phyloP scores from a whole-genome alignment of 495 filamentous ascomycete species.

The Glarea lozoyensis region DNA sequence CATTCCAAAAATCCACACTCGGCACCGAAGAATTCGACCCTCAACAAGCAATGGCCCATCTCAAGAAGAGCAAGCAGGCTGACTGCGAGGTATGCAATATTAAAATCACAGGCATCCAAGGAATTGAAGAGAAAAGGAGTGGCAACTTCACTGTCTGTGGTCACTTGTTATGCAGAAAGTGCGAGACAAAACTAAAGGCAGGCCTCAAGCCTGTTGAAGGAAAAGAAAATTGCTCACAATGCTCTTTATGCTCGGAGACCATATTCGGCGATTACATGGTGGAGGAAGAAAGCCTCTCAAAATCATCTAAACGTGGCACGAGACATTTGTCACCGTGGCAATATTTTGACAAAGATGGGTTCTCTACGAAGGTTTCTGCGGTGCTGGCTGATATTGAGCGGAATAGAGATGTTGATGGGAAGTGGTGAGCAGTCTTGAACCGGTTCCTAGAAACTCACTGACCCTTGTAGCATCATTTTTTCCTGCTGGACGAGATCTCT shows the following conservation, averaged over 20 bases:
- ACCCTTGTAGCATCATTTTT: constrained; percentile 35
- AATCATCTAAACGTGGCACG: no score
- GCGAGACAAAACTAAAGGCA: no score
- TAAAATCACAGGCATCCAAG: no score
- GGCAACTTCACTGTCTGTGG: no score
- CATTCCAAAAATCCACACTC: constrained; percentile 12
- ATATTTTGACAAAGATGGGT: constrained; percentile 4
- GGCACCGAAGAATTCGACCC: constrained; percentile 7
- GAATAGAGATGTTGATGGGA: constrained; percentile 19
- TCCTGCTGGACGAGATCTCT: constrained; percentile 39
- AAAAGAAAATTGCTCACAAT: no score
- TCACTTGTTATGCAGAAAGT: no score
- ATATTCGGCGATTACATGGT: no score
- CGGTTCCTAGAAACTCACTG: background rate
- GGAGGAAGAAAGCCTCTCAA: no score
- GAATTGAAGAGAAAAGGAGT: no score
- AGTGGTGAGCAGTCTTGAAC: constrained; percentile 10
- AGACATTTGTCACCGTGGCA: no score
- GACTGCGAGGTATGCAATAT: constrained; percentile 2
- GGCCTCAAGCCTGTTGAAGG: no score
- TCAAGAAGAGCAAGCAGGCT: constrained; percentile 3
- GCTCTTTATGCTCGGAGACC: no score
- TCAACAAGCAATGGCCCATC: constrained; percentile 1
- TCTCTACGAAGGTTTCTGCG: constrained; percentile 26
- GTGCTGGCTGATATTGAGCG: constrained; percentile 25